Evolutionary conservation across 495 filamentous ascomycete species (phyloP).

Genomic region (Neurospora sp.): DNA sequence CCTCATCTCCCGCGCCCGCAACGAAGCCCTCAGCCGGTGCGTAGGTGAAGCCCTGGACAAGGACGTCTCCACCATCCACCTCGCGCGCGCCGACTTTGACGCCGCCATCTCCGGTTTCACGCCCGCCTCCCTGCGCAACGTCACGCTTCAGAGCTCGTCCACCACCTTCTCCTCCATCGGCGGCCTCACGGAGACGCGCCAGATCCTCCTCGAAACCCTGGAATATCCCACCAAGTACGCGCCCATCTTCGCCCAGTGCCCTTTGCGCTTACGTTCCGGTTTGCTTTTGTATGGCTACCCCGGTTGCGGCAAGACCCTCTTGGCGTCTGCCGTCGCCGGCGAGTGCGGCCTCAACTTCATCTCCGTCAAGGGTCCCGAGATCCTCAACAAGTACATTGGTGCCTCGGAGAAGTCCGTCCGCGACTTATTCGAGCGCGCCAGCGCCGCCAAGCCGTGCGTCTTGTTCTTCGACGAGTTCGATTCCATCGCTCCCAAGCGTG

Average conservation of each 20-base stretch:
- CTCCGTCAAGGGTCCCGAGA: conserved; percentile 94
- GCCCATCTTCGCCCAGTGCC: conserved; percentile 92
- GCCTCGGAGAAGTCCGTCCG: conserved; percentile 90
- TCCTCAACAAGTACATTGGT: conserved; percentile 97
- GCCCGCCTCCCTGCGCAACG: conserved; percentile 84
- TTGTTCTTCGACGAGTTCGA: conserved; percentile 99
- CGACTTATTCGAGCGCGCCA: conserved; percentile 86
- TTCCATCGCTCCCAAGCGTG: conserved; percentile 91
- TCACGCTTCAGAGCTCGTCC: conserved; percentile 72
- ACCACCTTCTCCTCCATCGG: conserved; percentile 87
- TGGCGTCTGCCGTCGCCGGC: conserved; percentile 87
- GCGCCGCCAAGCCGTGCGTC: conserved; percentile 81
- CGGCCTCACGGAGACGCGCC: conserved; percentile 72
- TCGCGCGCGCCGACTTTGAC: conserved; percentile 66
- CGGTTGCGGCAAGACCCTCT: conserved; percentile 89
- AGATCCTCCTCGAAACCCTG: conserved; percentile 82
- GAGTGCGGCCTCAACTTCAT: conserved; percentile 98
- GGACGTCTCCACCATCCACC: conserved; percentile 36
- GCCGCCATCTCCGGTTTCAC: conserved; percentile 83
- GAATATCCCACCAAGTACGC: conserved; percentile 98
- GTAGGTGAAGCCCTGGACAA: conserved; percentile 32
- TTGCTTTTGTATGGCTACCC: conserved; percentile 92
- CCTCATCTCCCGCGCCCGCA: conserved; percentile 76
- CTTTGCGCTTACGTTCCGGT: conserved; percentile 82
- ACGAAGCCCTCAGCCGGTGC: conserved; percentile 78